Evolutionary conservation across 1,284 basidiomycete genomes (phyloP), one percentile per base, ranked within the genome.

Genomic region (Leccinum pseudoinsigne): DNA sequence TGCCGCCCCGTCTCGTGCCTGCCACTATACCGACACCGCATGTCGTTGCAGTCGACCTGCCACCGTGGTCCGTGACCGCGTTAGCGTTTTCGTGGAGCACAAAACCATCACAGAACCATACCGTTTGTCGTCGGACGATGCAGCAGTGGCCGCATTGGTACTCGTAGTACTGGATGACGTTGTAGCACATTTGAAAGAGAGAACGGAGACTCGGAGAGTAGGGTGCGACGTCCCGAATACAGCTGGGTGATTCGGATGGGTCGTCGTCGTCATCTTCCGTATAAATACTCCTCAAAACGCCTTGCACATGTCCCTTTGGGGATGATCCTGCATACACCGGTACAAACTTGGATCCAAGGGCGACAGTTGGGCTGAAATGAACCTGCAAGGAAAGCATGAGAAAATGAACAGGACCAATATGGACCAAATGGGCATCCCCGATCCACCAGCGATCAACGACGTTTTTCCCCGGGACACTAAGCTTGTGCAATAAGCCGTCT

Each of bases 21-120:
- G 14, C 60, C 23, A 62, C 83, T 84, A 60, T 78, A 65, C 14
- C 67, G 70, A 59, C 83, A 85, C 11, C 68, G 64, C 53, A 65
- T 61, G 2, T 62, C 63, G 62, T 79, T 77, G 67, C 83, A 85
- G 65, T 84, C 82, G 12, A 85, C 71, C 84, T 85, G 47, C 10
- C 47, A 34, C 28, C 23, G 28, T 28, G 26, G 26, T 28, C 26
- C 26, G 26, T 56, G 51, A 58, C 18, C 51, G 11, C 21, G 55
- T 53, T 16, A 14, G 51, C 28, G 2, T 7, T 51, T 23, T n/a
- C 26, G 28, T 18, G 7, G 16, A 34, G 54, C 31, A 34, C 58
- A 62, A 55, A 34, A 23, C 36, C 42, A 42, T 8, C 21, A 28
- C 2, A 5, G n/a, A 38, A 34, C 72, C 72, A 36, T 68, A 82